These are phyloP conservation scores for Metroxylon sagu DNA, from an alignment of 176 grass and related monocot species.

Conservation along the genomic window DNA sequence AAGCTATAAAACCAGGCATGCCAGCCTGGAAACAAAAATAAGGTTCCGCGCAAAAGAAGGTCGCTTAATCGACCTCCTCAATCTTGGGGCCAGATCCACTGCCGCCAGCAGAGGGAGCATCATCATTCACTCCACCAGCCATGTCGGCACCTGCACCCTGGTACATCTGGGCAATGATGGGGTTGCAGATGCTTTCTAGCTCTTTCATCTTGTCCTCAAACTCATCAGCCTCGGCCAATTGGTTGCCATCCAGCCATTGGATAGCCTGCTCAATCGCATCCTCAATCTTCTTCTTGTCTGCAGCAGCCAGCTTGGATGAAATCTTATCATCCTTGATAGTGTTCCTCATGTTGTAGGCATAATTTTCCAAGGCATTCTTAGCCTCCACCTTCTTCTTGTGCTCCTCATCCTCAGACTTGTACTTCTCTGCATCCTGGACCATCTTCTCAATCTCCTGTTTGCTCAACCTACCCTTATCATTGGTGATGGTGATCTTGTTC, in stretches of 20 bases:
- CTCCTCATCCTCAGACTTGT: constrained; percentile 63
- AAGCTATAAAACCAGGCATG: too few species aligned
- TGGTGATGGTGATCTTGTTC: constrained; percentile 84
- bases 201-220: background rate
- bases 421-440: constrained; percentile 72
- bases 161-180: too few species aligned
- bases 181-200: too few species aligned
- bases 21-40: too few species aligned
- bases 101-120: background rate
- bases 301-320: constrained; percentile 33
- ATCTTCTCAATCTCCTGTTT: constrained; percentile 81
- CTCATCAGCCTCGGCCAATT: constrained; percentile 17
- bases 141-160: constrained; percentile 26
- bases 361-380: constrained; percentile 63
- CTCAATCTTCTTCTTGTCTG: constrained; percentile 73
- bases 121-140: constrained; percentile 39
- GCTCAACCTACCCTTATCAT: constrained; percentile 69
- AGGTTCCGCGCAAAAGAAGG: too few species aligned
- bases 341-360: constrained; percentile 78
- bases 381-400: constrained; percentile 66
- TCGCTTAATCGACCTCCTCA: too few species aligned
- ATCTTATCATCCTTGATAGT: constrained; percentile 75
- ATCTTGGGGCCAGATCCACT: too few species aligned
- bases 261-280: constrained; percentile 56
- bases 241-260: constrained; percentile 60